Conservation (phyloP, 768 basidiomycete species). For the Lyophyllum decastes region DNA sequence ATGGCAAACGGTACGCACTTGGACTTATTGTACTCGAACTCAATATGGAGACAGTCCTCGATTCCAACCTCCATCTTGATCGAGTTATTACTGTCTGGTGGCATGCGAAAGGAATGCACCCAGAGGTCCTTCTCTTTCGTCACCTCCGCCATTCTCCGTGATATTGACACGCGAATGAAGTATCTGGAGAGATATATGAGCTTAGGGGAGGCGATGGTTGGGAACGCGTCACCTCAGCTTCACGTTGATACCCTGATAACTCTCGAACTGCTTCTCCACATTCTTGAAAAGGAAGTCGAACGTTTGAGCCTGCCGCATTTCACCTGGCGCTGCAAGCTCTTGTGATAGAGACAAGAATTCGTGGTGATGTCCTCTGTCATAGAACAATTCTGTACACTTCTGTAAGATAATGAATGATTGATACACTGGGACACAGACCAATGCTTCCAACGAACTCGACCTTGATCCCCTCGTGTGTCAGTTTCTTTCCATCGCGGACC, state of each 20-base stretch:
- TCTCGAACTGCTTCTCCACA: slow-evolving; percentile 98
- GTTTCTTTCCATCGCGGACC: slow-evolving; percentile 92
- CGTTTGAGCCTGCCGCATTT: slow-evolving; percentile 95
- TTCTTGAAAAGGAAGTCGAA: slow-evolving; percentile 99
- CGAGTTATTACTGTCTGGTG: slow-evolving; percentile 95
- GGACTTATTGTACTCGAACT: slow-evolving; percentile 99
- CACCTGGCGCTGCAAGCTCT: slow-evolving; percentile 94
- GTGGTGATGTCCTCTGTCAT: slow-evolving; percentile 97
- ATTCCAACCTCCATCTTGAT: slow-evolving; percentile 99
- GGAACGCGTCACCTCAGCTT: slow-evolving; percentile 77
- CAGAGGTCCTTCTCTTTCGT: slow-evolving; percentile 92
- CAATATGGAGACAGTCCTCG: slow-evolving; percentile 98
- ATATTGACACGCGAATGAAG: slow-evolving; percentile 88
- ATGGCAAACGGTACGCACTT: slow-evolving; percentile 59
- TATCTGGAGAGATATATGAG: slow-evolving; percentile 56
- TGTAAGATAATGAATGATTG: slow-evolving; percentile 1
- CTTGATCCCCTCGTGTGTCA: slow-evolving; percentile 95
- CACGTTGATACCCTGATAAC: slow-evolving; percentile 97
- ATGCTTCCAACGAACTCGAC: slow-evolving; percentile 97
- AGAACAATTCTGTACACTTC: slow-evolving; percentile 72
- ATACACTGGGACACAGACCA: slow-evolving; percentile 48
- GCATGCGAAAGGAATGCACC: slow-evolving; percentile 99
- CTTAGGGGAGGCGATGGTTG: not conserved
- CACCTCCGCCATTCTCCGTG: slow-evolving; percentile 91
- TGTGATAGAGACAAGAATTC: slow-evolving; percentile 96